Base-by-base conservation (phyloP, 768 basidiomycete species). In the Chalciporus piperatus region DNA sequence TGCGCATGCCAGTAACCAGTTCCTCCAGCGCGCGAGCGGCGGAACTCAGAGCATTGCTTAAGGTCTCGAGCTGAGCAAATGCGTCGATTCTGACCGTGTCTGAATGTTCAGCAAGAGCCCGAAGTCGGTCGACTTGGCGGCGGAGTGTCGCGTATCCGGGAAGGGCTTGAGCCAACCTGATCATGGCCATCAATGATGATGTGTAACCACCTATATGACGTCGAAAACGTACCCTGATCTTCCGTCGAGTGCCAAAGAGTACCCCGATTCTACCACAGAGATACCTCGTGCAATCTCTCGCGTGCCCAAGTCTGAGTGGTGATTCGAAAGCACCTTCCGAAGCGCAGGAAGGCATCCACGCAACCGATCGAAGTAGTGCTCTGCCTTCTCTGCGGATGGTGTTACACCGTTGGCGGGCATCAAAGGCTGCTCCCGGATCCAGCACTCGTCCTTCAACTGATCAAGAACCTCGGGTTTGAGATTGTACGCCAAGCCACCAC, bases 241-340 rank as follows among this genome's bases (percentile, higher is more conserved):
- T 25, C 81, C 66, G 33, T 78, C 76, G 14, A 94, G 58, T 2
- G 87, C 87, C 43, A 86, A 69, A 4, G 77, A 77, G 65, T 92
- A 87, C 2, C 83, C 78, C 38, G 87, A 92, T 67, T 98, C 93
- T 5, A 92, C 76, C 50, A 89, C 79, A 56, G 80, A 83, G 16
- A 89, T 67, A 7, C 87, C 90, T 54, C 92, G 79, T 62, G 87
- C 86, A 16, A 98, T 73, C 52, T 98, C 96, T 13, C 88, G 85
- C n/a, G 91, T 92, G 10, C 81, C 78, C 42, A 98, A 60, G 63
- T 98, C 97, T 1, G 76, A 64, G 63, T 94, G 89, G 67, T 98
- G 96, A 41, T 75, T 67, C 7, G 79, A 72, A 22, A 92, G 72
- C 2, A 79, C 75, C 6, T 72, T 71, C 41, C 90, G 76, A 25